These are phyloP conservation scores for Udeniomyces megalosporus DNA, from an alignment of 768 basidiomycete genomes.

Conservation along the genomic window DNA sequence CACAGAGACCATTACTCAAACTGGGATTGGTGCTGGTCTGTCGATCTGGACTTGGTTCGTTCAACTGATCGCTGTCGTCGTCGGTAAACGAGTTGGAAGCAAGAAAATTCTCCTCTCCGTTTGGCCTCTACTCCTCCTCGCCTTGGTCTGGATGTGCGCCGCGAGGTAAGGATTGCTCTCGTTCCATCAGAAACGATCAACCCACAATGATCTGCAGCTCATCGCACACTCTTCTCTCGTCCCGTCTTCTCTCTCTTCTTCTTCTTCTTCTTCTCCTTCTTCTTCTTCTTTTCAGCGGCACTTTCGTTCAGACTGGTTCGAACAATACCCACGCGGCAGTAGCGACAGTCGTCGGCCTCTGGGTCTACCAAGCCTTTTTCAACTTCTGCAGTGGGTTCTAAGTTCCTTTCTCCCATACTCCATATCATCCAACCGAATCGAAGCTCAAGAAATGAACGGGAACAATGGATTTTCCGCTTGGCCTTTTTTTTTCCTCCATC, in stretches of 20 bases:
- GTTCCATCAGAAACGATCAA: neutral
- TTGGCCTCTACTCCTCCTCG: conserved; percentile 27
- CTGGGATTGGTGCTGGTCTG: conserved; percentile 31
- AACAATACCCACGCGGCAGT: conserved; percentile 21
- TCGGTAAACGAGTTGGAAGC: conserved; percentile 26
- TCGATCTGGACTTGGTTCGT: conserved; percentile 28
- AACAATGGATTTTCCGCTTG: too few relatives aligned
- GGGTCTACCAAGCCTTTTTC: conserved; percentile 29
- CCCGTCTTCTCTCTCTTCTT: neutral
- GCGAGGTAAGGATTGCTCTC: conserved; percentile 16
- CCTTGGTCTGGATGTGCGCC: conserved; percentile 26
- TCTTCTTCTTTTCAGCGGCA: conserved; percentile 19
- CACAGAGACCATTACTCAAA: conserved; percentile 28
- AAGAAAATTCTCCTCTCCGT: conserved; percentile 26
- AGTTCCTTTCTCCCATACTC: too few relatives aligned
- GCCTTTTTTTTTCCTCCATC: neutral
- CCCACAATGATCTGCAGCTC: too few relatives aligned
- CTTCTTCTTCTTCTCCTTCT: neutral
- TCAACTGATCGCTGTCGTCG: conserved; percentile 25
- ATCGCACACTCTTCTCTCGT: too few relatives aligned
- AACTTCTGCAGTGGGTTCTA: conserved; percentile 22
- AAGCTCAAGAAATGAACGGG: too few relatives aligned
- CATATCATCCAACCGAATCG: too few relatives aligned
- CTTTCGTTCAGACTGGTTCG: conserved; percentile 21
- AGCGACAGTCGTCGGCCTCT: conserved; percentile 27